Conservation (phyloP, 2,329 filamentous ascomycete species). For the Sclerotinia subarctica region DNA sequence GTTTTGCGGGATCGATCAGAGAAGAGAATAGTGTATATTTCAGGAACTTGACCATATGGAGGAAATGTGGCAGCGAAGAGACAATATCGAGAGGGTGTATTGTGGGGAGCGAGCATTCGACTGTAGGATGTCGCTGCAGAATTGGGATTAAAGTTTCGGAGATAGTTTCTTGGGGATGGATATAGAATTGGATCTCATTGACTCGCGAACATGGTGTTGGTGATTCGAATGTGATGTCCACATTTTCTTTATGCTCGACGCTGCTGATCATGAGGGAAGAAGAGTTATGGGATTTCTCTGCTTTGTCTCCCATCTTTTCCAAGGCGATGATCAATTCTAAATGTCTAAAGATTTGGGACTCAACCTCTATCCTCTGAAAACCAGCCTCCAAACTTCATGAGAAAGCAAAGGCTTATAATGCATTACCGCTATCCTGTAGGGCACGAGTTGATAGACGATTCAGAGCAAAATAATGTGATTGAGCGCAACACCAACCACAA, state of each 20-base stretch:
- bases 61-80: conserved; percentile 36
- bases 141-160: conserved; percentile 28
- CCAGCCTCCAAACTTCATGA: not conserved
- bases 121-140: conserved; percentile 31
- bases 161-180: conserved; percentile 27
- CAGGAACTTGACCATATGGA: conserved; percentile 16
- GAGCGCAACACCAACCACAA: no score
- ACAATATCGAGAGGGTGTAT: conserved; percentile 32
- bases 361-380: not conserved
- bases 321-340: not conserved
- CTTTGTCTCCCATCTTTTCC: not conserved
- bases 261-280: no score
- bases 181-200: conserved; percentile 22
- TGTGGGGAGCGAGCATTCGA: conserved; percentile 35
- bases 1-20: conserved; percentile 34
- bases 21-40: conserved; percentile 34
- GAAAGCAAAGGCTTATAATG: not conserved
- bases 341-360: not conserved
- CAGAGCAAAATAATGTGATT: no score
- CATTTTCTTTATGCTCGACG: not conserved
- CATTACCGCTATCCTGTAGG: not conserved
- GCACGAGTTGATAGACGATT: no score
- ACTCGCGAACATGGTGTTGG: not conserved
- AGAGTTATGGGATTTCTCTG: no score
- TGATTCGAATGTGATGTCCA: not conserved